phyloP scores from a whole-genome alignment of 2,329 filamentous ascomycete species.

The Apiospora saccharicola region DNA sequence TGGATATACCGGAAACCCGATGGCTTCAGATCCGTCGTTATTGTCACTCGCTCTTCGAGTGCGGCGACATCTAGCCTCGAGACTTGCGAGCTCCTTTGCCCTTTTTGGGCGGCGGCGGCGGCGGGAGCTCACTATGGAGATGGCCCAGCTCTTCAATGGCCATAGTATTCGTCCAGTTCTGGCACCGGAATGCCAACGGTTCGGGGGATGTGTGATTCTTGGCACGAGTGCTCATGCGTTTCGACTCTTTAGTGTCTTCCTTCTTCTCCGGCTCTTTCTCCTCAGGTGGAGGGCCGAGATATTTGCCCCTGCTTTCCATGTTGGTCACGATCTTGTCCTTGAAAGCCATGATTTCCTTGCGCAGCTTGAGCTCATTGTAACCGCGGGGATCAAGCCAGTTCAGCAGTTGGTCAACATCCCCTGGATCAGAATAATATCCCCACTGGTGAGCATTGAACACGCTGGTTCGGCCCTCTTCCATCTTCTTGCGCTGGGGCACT shows the following conservation, averaged over 20 bases:
- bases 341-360: conserved; percentile 78
- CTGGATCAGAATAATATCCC: conserved; percentile 88
- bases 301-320: conserved; percentile 81
- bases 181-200: conserved; percentile 55
- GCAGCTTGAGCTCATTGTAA: conserved; percentile 83
- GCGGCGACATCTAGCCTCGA: background rate
- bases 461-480: conserved; percentile 84
- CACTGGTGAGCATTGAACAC: conserved; percentile 82
- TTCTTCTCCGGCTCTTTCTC: conserved; percentile 47
- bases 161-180: conserved; percentile 64
- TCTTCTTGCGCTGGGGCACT: conserved; percentile 82
- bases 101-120: conserved; percentile 59
- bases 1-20: background rate
- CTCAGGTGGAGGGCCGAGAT: conserved; percentile 59
- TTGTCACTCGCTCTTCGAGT: background rate
- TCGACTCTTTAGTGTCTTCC: conserved; percentile 43
- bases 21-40: background rate
- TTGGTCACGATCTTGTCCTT: conserved; percentile 50
- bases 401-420: conserved; percentile 79
- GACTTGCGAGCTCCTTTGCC: conserved; percentile 47
- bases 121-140: conserved; percentile 62
- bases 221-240: conserved; percentile 56
- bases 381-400: conserved; percentile 90
- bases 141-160: conserved; percentile 65
- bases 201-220: conserved; percentile 57